phyloP scores from a whole-genome alignment of 352 stramenopile genomes.

The Globisporangium spinosum region DNA sequence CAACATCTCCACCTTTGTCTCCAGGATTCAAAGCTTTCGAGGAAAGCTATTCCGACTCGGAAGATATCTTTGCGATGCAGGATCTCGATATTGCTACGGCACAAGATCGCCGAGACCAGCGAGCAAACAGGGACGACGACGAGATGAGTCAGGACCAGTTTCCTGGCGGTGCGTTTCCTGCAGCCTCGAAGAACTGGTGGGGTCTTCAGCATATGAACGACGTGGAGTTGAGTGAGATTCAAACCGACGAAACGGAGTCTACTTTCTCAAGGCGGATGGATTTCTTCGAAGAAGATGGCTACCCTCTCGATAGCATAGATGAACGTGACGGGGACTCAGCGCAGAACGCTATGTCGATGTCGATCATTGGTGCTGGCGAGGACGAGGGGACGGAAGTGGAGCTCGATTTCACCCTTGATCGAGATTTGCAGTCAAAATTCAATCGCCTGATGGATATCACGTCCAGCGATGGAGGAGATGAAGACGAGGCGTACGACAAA shows the following conservation, averaged over 20 bases:
- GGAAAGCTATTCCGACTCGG: conserved; percentile 11
- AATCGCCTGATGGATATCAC: conserved; percentile 68
- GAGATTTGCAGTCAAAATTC: conserved; percentile 70
- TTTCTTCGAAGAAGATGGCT: conserved; percentile 46
- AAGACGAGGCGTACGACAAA: conserved; percentile 4
- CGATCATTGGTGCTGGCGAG: conserved; percentile 65
- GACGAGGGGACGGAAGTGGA: conserved; percentile 77
- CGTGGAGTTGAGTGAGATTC: conserved; percentile 69
- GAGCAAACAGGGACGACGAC: conserved; percentile 34
- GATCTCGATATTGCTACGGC: conserved; percentile 10
- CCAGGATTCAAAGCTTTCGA: conserved; percentile 30
- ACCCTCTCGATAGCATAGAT: conserved; percentile 14
- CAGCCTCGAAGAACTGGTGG: conserved; percentile 75
- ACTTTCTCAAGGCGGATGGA: conserved; percentile 63
- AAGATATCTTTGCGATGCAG: conserved; percentile 21
- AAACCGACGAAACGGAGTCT: conserved; percentile 72
- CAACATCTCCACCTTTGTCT: conserved; percentile 22
- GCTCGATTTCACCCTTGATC: conserved; percentile 75
- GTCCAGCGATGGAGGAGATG: conserved; percentile 31
- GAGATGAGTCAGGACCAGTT: conserved; percentile 40
- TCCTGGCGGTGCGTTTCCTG: conserved; percentile 48
- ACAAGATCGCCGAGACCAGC: background rate
- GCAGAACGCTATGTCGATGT: conserved; percentile 70
- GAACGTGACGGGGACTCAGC: conserved; percentile 20
- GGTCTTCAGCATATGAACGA: conserved; percentile 48